These are phyloP conservation scores for Dionaea muscipula DNA, from an alignment of 179 eudicot genomes.

Conservation along the genomic window DNA sequence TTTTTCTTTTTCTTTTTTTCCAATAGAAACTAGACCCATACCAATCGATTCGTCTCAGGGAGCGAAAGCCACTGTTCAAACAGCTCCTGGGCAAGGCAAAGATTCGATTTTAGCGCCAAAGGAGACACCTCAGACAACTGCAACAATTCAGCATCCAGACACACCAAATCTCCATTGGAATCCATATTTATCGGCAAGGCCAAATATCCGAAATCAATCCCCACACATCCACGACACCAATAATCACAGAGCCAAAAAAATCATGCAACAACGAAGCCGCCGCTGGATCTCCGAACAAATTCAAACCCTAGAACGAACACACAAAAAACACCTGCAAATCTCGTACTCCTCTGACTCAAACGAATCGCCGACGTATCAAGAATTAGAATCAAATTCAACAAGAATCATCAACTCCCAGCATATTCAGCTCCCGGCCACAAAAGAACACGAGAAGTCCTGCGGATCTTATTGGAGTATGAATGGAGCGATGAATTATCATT, in stretches of 20 bases:
- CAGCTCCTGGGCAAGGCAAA: slow-evolving; percentile 57
- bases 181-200: slow-evolving; percentile 49
- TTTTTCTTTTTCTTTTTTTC: too few relatives aligned
- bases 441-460: not conserved
- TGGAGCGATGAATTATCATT: too few relatives aligned
- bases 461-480: too few relatives aligned
- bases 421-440: not conserved
- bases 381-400: not conserved
- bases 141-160: slow-evolving; percentile 61
- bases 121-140: slow-evolving; percentile 78
- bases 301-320: slow-evolving; percentile 17
- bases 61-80: slow-evolving; percentile 89
- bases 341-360: not conserved
- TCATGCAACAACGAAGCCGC: slow-evolving; percentile 11
- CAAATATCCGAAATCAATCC: slow-evolving; percentile 6
- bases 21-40: slow-evolving; percentile 14
- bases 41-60: slow-evolving; percentile 53
- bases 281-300: not conserved
- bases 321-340: not conserved
- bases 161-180: slow-evolving; percentile 54
- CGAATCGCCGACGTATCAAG: not conserved
- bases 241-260: slow-evolving; percentile 15
- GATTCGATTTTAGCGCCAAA: slow-evolving; percentile 54
- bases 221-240: slow-evolving; percentile 8
- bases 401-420: not conserved